Base-by-base conservation (phyloP, 768 basidiomycete species). In the Scleroderma bovista region DNA sequence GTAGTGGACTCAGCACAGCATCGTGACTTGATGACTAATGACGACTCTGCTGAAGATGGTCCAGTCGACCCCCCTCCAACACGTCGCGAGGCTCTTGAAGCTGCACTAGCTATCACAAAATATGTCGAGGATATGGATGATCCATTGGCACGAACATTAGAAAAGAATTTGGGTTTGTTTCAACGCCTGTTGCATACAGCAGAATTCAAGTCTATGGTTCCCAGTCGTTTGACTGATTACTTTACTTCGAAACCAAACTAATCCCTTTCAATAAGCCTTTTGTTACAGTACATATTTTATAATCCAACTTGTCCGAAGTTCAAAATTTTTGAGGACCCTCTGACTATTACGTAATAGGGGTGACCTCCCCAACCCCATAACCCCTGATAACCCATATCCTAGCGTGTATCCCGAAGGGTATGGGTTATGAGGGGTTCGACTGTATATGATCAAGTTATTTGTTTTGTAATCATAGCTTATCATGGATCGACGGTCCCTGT, bases 361-460 rank as follows among this genome's bases (percentile, higher is more conserved):
- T 32, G 29, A 9, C 43, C n/a, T 44, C 26, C n/a, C 16, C 8
- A 44, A 44, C 2, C 43, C 43, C 31, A 44, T 44, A 32, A 20
- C 20, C 43, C 29, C 43, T 32, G 1, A 44, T 44, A 32, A 44
- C 43, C 43, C 43, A 32, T 44, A 31, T 20, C 16, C 31, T n/a
- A 17, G 24, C 26, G 7, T 29, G n/a, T 31, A 10, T 44, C 29
- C 43, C 15, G 16, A 31, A 17, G 19, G 24, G 43, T 31, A 44
- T 31, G 39, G 43, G 43, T 44, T 44, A 44, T 44, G 29, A 44
- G 43, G 31, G 43, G 43, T 44, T 44, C 9, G 13, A 44, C 43
- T 44, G 43, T 44, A 44, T n/a, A n/a, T n/a, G n/a, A n/a, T n/a
- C n/a, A n/a, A n/a, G n/a, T n/a, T n/a, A n/a, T n/a, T n/a, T n/a